Base-by-base conservation (phyloP, 140 eudicot species). In the Erigeron philadelphicus region DNA sequence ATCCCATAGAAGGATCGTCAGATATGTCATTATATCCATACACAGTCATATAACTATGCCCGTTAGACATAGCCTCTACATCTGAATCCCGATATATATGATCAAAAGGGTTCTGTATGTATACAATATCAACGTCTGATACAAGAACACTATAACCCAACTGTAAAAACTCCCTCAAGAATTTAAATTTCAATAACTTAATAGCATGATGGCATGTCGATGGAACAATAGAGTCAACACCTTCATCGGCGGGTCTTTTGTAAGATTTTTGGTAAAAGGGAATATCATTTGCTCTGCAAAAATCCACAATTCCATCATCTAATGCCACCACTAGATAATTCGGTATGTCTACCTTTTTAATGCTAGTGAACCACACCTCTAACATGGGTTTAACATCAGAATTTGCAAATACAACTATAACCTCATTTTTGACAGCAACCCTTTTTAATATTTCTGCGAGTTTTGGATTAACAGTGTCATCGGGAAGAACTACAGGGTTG, bases 41-140 rank as follows among this genome's bases (percentile, higher is more conserved):
- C 19, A 96, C 95, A 11, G 95, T 92, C 89, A 68, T 76, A 46
- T 92, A 86, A 66, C 69, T 72, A 70, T 92, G 96, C 59, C 98
- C 98, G 78, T 92, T 95, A 3, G 95, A 72, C 98, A 92, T 92
- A 17, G 95, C 88, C 74, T 88, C 98, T 54, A 92, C 95, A 48
- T 92, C 96, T 65, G 95, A 88, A 75, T 92, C 98, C 15, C 95
- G 79, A 68, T 88, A 80, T 45, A 88, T 70, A 75, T 82, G 80
- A 77, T 84, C 87, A 74, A 92, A 92, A 0, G 96, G 98, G 68
- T 92, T 92, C 66, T 88, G 95, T 72, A 88, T 41, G 81, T 84
- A 88, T 0, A 88, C 85, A 38, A 88, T 84, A 72, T 88, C 96
- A 4, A 88, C 86, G 79, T 93, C 98, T 0, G 98, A 93, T n/a